Conservation (phyloP, 371 early-diverging fungal species). For the Actinomortierella ambigua region DNA sequence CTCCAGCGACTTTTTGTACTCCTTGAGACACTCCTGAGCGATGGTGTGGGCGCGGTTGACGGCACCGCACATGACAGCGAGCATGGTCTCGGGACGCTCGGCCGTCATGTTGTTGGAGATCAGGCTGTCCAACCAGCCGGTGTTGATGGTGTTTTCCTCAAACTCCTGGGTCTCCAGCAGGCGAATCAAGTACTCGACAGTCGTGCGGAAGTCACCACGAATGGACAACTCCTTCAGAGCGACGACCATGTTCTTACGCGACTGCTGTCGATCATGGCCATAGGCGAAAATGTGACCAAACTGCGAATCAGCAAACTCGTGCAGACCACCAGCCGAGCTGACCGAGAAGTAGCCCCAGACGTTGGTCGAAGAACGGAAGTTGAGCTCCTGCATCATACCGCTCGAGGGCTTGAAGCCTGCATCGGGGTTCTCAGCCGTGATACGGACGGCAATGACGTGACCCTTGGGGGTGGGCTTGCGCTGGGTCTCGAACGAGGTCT, state of each 20-base stretch:
- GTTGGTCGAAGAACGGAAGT: slow-evolving; percentile 92
- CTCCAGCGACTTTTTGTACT: slow-evolving; percentile 83
- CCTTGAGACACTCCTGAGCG: slow-evolving; percentile 65
- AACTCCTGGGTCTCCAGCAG: slow-evolving; percentile 92
- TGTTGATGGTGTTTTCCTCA: slow-evolving; percentile 88
- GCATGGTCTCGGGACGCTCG: slow-evolving; percentile 88
- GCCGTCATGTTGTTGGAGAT: slow-evolving; percentile 90
- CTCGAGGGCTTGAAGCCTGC: slow-evolving; percentile 98
- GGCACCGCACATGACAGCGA: slow-evolving; percentile 93
- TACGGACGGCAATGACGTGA: slow-evolving; percentile 98
- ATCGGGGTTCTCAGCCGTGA: slow-evolving; percentile 99
- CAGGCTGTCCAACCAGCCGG: slow-evolving; percentile 95
- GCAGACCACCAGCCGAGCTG: slow-evolving; percentile 92
- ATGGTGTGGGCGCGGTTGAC: slow-evolving; percentile 81
- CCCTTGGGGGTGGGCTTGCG: slow-evolving; percentile 95
- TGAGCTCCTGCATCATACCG: slow-evolving; percentile 95
- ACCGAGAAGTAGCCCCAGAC: slow-evolving; percentile 99
- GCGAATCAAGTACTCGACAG: slow-evolving; percentile 95
- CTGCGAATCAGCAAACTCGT: slow-evolving; percentile 99
- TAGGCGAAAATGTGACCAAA: slow-evolving; percentile 99
- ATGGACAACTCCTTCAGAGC: slow-evolving; percentile 98
- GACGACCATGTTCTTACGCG: slow-evolving; percentile 95
- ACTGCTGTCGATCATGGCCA: slow-evolving; percentile 92
- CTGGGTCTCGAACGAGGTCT: slow-evolving; percentile 76
- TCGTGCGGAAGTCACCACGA: slow-evolving; percentile 97